Evolutionary conservation across 768 basidiomycete genomes (phyloP).

Genomic region (Gymnopilus junonius): DNA sequence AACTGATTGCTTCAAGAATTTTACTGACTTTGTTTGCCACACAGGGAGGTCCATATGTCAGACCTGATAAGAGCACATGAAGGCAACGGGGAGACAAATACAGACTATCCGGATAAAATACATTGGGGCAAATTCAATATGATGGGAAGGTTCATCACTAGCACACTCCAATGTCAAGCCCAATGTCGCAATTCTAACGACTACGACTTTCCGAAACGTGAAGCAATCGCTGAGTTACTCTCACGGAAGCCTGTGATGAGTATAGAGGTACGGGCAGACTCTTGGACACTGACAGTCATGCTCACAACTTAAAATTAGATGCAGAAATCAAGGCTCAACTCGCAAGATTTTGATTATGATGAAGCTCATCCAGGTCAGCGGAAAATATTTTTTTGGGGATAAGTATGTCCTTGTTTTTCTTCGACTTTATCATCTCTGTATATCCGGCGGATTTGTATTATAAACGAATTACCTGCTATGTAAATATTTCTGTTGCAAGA

Average conservation of each 20-base stretch:
- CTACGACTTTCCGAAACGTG: constrained; percentile 65
- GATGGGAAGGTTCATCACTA: constrained; percentile 85
- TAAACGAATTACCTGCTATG: not conserved
- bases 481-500: not conserved
- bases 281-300: not conserved
- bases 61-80: constrained; percentile 89
- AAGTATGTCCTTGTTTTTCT: constrained; percentile 12
- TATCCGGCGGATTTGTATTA: constrained; percentile 3
- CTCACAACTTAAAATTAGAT: constrained; percentile 44
- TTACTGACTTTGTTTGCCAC: not conserved
- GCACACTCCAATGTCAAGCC: constrained; percentile 77
- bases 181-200: constrained; percentile 66
- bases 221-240: constrained; percentile 58
- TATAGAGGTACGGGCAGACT: constrained; percentile 54
- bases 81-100: constrained; percentile 75
- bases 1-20: constrained; percentile 1
- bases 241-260: constrained; percentile 66
- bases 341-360: constrained; percentile 51
- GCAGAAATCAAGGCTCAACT: constrained; percentile 67
- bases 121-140: constrained; percentile 98
- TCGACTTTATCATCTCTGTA: constrained; percentile 17
- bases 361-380: constrained; percentile 47
- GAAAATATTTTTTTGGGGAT: constrained; percentile 52
- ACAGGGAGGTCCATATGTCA: constrained; percentile 90
- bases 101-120: constrained; percentile 69